phyloP scores from a whole-genome alignment of 2,329 filamentous ascomycete genomes.

The Colletotrichum euphorbiae region DNA sequence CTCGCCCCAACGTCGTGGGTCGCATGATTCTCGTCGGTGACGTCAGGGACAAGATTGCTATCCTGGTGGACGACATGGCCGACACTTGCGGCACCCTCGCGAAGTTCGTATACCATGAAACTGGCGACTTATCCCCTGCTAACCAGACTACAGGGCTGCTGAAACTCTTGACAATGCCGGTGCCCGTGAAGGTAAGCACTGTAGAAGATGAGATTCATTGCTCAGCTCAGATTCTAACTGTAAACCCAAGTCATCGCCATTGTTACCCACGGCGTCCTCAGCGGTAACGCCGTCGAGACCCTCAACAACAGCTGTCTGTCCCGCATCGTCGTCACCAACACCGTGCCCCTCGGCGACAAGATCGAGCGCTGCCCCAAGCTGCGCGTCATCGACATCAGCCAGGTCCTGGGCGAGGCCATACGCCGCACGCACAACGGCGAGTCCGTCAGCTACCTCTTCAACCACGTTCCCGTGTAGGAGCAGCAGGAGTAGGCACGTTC shows the following conservation, averaged over 20 bases:
- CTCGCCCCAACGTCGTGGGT: constrained; percentile 79
- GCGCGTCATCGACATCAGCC: constrained; percentile 91
- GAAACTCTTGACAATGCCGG: constrained; percentile 36
- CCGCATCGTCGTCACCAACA: constrained; percentile 91
- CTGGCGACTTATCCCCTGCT: background rate
- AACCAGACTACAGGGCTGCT: constrained; percentile 23
- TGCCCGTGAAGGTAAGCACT: constrained; percentile 32
- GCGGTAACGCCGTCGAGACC: constrained; percentile 87
- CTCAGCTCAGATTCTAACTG: background rate
- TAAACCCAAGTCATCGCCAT: constrained; percentile 76
- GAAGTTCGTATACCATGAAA: constrained; percentile 74
- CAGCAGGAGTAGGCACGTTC: background rate
- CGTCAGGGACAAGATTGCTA: constrained; percentile 89
- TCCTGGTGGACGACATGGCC: constrained; percentile 98
- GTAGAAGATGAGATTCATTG: background rate
- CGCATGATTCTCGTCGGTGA: constrained; percentile 96
- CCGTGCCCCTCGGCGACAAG: constrained; percentile 71
- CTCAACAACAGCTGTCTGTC: constrained; percentile 82
- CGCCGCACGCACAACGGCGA: constrained; percentile 73
- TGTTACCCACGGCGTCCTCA: constrained; percentile 93
- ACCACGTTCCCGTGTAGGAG: constrained; percentile 56
- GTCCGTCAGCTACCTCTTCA: constrained; percentile 67
- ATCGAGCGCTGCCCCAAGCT: constrained; percentile 81
- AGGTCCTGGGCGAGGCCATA: constrained; percentile 75
- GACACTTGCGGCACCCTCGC: constrained; percentile 88